Evolutionary conservation across 2,329 filamentous ascomycete species (phyloP).

Genomic region (Thielaviopsis ethacetica): DNA sequence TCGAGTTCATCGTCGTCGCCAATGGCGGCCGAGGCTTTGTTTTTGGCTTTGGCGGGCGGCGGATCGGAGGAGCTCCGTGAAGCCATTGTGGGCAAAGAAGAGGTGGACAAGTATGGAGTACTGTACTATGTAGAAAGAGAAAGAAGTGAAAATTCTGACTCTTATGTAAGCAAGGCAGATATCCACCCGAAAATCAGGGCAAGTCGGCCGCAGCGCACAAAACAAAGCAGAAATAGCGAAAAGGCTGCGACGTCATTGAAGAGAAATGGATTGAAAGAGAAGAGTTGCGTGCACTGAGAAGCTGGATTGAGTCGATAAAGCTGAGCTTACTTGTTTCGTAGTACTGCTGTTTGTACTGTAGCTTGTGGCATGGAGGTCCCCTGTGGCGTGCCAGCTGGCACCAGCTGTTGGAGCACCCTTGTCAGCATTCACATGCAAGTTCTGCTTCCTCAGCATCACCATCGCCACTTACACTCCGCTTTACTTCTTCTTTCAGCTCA

Average conservation of each 20-base stretch:
- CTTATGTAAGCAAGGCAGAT: not conserved
- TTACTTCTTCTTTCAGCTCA: too few species aligned
- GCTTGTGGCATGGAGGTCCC: not conserved
- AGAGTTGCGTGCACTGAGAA: not conserved
- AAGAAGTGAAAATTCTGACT: not conserved
- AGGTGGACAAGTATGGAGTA: too few species aligned
- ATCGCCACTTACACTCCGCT: too few species aligned
- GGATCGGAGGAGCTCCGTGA: conserved; percentile 8
- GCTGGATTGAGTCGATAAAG: not conserved
- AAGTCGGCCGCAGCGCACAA: not conserved
- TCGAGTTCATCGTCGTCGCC: conserved; percentile 22
- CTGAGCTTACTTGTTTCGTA: not conserved
- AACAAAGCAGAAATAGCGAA: not conserved
- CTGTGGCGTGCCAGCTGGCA: not conserved
- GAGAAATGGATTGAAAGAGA: not conserved
- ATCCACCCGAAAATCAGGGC: not conserved
- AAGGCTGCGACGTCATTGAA: not conserved
- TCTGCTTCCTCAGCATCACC: too few species aligned
- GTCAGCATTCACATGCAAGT: not conserved
- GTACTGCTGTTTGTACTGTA: too few species aligned
- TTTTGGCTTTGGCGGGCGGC: conserved; percentile 3
- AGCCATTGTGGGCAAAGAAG: too few species aligned
- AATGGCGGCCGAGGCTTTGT: conserved; percentile 22
- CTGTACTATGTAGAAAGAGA: not conserved
- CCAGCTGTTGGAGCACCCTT: not conserved